phyloP scores from a whole-genome alignment of 2,329 filamentous ascomycete species.

The Didymella arachidicola region DNA sequence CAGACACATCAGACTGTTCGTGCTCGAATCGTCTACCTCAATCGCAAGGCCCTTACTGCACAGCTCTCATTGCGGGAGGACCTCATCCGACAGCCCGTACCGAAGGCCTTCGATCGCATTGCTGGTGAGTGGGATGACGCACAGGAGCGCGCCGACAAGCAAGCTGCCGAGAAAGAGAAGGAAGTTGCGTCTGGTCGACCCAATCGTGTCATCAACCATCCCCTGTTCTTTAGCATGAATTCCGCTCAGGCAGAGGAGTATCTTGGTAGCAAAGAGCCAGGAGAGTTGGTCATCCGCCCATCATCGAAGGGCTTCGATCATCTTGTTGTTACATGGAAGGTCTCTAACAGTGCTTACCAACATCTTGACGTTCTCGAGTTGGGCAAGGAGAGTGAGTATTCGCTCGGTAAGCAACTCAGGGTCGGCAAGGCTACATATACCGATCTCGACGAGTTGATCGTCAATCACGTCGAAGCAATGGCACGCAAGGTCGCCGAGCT shows the following conservation, averaged over 20 bases:
- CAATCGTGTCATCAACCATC: conserved; percentile 96
- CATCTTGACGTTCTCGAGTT: conserved; percentile 97
- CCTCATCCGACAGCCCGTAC: conserved; percentile 69
- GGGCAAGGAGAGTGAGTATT: conserved; percentile 96
- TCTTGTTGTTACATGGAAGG: conserved; percentile 97
- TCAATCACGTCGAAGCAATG: conserved; percentile 97
- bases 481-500: conserved; percentile 96
- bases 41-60: conserved; percentile 83
- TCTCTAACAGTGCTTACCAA: conserved; percentile 93
- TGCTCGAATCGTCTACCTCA: conserved; percentile 86
- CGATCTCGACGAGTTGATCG: conserved; percentile 96
- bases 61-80: conserved; percentile 87
- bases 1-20: conserved; percentile 83
- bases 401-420: conserved; percentile 83
- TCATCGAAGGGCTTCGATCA: conserved; percentile 96
- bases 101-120: conserved; percentile 66
- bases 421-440: conserved; percentile 92
- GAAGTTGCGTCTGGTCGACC: conserved; percentile 84
- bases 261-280: conserved; percentile 81
- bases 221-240: conserved; percentile 93
- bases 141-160: conserved; percentile 79
- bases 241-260: conserved; percentile 91
- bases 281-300: conserved; percentile 93
- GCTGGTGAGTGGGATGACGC: conserved; percentile 86
- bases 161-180: conserved; percentile 82